Conservation (phyloP, 768 basidiomycete genomes). For the Serendipita sp. region DNA sequence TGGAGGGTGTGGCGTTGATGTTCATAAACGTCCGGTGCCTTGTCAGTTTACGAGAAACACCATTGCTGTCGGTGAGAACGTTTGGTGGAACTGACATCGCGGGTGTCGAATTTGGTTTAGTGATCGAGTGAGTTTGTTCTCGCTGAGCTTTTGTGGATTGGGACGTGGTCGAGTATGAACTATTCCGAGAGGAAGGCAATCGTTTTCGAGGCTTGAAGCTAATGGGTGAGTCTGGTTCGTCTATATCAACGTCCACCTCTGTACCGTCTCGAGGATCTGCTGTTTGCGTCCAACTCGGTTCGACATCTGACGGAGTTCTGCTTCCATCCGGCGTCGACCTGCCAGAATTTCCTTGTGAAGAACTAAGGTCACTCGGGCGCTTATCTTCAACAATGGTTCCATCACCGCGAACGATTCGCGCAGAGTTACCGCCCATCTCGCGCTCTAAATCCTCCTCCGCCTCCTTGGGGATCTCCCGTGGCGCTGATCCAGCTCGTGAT, state of each 20-base stretch:
- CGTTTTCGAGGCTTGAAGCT: conserved; percentile 1
- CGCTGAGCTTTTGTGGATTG: neutral
- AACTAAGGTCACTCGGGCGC: conserved; percentile 11
- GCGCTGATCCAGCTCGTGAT: conserved; percentile 28
- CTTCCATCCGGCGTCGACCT: neutral
- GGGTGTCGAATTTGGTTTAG: neutral
- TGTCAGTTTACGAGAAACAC: neutral
- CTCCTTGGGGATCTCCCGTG: conserved; percentile 33
- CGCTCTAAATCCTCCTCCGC: conserved; percentile 46
- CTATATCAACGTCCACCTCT: neutral
- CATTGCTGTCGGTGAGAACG: conserved; percentile 1
- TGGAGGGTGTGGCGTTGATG: conserved; percentile 1
- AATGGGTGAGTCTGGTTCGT: neutral
- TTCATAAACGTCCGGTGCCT: neutral
- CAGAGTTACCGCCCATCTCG: conserved; percentile 52
- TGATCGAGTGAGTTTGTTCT: neutral
- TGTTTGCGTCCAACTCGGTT: conserved; percentile 35
- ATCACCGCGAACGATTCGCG: conserved; percentile 57
- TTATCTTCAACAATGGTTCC: conserved; percentile 34
- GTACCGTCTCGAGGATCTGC: conserved; percentile 14
- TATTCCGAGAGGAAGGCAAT: neutral
- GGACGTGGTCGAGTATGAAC: neutral
- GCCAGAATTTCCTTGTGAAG: neutral
- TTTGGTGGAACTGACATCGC: neutral
- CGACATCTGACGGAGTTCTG: conserved; percentile 15